Percentiles rank a stretch among this genome's conserved stretches.
phyloP scores from a whole-genome alignment of 2,329 filamentous ascomycete species.

The Colletotrichum tropicale region DNA sequence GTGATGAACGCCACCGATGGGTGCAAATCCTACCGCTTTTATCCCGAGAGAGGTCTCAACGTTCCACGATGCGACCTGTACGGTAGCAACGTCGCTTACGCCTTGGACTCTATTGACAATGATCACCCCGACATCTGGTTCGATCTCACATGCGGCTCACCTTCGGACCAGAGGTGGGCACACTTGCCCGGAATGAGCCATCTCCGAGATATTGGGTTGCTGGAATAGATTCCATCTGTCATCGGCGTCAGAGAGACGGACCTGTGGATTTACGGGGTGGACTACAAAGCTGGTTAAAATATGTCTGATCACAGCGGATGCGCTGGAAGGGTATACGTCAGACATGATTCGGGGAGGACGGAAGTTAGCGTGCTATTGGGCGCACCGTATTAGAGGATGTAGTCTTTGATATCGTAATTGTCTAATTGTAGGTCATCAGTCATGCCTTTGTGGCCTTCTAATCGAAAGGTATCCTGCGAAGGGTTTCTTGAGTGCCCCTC shows the following conservation, averaged over 20 bases:
- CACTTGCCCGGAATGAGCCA: constrained; percentile 11
- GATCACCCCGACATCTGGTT: constrained; percentile 36
- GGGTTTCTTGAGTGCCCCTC: constrained; percentile 58
- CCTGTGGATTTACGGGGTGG: background rate
- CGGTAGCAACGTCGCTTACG: constrained; percentile 33
- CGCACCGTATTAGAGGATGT: background rate
- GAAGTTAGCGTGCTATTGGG: too few species aligned
- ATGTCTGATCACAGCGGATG: background rate
- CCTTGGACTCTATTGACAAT: constrained; percentile 31
- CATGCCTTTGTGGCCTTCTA: constrained; percentile 39
- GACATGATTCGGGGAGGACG: background rate
- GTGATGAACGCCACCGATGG: constrained; percentile 32
- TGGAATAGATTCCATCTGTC: background rate
- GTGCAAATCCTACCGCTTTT: constrained; percentile 41
- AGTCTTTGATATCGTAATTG: background rate
- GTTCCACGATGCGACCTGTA: constrained; percentile 40
- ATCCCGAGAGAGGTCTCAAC: constrained; percentile 31
- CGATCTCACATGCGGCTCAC: constrained; percentile 39
- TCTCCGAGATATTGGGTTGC: constrained; percentile 10
- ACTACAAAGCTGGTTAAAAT: background rate
- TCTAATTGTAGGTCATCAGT: background rate
- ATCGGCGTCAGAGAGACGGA: background rate
- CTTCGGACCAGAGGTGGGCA: constrained; percentile 27
- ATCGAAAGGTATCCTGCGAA: constrained; percentile 84
- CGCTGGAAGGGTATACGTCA: background rate